Evolutionary conservation across 148 eudicot species (phyloP), one percentile per base, ranked within the genome.

Genomic region (Silene uniflora): DNA sequence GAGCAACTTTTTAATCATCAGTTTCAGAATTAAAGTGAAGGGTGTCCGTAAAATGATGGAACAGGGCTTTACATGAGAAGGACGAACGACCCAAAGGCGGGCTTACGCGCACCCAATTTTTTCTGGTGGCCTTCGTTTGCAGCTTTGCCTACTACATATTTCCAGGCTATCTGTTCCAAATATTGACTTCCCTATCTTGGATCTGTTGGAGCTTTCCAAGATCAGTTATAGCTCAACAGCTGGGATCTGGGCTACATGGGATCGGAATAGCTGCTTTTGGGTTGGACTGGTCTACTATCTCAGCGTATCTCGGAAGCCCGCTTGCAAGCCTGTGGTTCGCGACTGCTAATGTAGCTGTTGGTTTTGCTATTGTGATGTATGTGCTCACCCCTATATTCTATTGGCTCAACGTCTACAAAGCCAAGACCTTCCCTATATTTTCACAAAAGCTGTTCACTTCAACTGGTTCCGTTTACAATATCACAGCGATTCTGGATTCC

Each of bases 281-380:
- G 49, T 63, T 96, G 1, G 99, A 96, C 76, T 96, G 98, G 99
- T 89, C 99, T 83, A 83, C 97, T 23, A 91, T 89, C 74, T 92
- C 99, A 0, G 81, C 99, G 7, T 96, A 96, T 83, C 92, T 96
- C 7, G 98, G 99, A 76, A 92, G 99, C 86, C 99, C 99, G 9
- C 81, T 96, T 2, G 99, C 98, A 22, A 92, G 99, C 83, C 99
- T 97, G 0, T 96, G 99, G 99, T 96, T 96, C 24, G 99, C 99
- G 67, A 96, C 99, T 6, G 99, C 98, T 46, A 96, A 96, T 80
- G 98, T 96, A 54, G 99, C 97, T 23, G 94, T 79, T 29, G 99
- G 98, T 0, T 96, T 82, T 69, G 69, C 85, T 60, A 21, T 92
- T 19, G 83, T 96, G 4, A 92, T 96, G 98, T 96, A 96, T 73